Percentiles rank a stretch among this genome's conserved stretches.
Evolutionary conservation across 2,329 filamentous ascomycete species (phyloP).

Genomic region (Thelonectria discophora): DNA sequence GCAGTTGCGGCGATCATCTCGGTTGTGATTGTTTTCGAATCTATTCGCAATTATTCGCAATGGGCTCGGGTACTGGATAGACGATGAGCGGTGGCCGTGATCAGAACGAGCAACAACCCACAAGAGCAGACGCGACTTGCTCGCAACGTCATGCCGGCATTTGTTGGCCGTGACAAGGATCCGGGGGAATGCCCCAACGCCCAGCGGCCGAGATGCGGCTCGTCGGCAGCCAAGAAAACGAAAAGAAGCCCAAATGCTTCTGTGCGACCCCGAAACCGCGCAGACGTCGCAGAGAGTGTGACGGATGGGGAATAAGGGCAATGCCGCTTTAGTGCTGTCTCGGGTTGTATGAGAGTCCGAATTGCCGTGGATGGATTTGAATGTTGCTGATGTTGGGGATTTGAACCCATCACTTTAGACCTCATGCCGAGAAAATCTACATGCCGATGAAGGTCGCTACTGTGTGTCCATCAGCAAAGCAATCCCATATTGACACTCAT

Average conservation of each 20-base stretch:
- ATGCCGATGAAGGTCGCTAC: neutral
- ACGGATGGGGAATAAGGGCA: neutral
- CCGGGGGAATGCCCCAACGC: neutral
- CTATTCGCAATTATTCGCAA: neutral
- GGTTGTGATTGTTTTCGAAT: neutral
- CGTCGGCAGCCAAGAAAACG: conserved; percentile 23
- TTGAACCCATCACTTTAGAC: neutral
- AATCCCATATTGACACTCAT: neutral
- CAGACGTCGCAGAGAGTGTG: conserved; percentile 7
- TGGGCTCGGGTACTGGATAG: neutral
- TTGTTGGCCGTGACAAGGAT: conserved; percentile 18
- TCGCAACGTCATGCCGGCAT: conserved; percentile 19
- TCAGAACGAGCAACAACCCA: neutral
- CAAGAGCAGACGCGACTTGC: neutral
- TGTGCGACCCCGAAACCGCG: neutral
- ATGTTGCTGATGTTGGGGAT: too few relatives aligned
- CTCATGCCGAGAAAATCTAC: neutral
- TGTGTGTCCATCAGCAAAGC: neutral
- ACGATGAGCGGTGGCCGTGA: neutral
- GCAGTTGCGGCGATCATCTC: neutral
- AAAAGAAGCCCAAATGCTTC: conserved; percentile 4
- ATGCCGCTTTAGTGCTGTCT: conserved; percentile 17
- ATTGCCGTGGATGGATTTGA: neutral
- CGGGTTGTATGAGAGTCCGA: neutral
- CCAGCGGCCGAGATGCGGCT: conserved; percentile 22